These are phyloP conservation scores for Gymnopilus junonius DNA, from an alignment of 768 basidiomycete genomes.

Conservation along the genomic window DNA sequence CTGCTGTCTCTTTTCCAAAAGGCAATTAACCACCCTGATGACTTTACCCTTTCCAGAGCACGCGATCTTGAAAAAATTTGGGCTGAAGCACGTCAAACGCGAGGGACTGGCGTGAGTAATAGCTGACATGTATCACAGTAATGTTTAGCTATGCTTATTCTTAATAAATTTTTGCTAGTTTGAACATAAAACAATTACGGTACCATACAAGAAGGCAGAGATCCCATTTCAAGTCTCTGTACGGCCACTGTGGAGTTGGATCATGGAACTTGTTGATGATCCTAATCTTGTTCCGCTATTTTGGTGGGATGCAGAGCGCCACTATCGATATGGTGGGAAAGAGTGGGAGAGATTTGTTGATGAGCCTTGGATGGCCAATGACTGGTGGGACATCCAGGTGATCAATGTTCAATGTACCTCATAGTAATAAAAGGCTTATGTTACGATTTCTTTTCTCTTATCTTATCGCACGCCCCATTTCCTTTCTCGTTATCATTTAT, in stretches of 20 bases:
- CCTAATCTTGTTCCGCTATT: background rate
- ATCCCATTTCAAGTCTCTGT: background rate
- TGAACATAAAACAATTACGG: background rate
- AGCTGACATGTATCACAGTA: background rate
- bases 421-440: no score
- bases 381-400: no score
- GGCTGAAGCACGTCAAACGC: constrained; percentile 3
- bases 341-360: no score
- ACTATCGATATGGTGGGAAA: background rate
- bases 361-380: no score
- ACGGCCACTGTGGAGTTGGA: constrained; percentile 5
- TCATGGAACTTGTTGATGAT: background rate
- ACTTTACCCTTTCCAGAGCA: background rate
- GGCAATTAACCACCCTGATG: no score
- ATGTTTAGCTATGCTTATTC: background rate
- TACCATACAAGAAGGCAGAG: background rate
- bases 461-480: no score
- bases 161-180: background rate
- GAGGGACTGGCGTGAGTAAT: background rate
- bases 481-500: no score
- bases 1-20: no score
- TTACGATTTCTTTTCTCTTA: no score
- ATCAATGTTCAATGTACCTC: no score
- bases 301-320: background rate
- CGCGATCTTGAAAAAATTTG: constrained; percentile 1